Conservation (phyloP, 495 filamentous ascomycete species). For the Durotheca rogersii region DNA sequence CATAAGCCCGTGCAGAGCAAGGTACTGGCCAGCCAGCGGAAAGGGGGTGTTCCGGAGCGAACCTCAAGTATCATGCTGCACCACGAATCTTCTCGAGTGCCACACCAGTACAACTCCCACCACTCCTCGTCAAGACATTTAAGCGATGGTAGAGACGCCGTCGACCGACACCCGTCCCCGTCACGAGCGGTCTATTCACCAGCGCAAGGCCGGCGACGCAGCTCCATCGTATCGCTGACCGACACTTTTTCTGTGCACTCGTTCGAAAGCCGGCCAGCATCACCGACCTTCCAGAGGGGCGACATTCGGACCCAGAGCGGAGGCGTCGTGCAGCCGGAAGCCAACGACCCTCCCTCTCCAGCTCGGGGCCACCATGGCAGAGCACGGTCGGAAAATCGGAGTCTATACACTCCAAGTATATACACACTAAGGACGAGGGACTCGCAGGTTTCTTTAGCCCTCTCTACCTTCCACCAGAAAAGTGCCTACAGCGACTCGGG, state of each 20-base stretch:
- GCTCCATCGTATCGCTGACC: constrained; percentile 59
- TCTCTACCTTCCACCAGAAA: constrained; percentile 53
- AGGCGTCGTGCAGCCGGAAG: constrained; percentile 49
- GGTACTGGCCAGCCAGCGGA: constrained; percentile 4
- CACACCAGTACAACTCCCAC: constrained; percentile 41
- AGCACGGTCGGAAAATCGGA: constrained; percentile 38
- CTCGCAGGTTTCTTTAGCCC: constrained; percentile 63
- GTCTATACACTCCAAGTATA: constrained; percentile 56
- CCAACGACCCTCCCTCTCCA: constrained; percentile 35
- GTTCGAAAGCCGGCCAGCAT: constrained; percentile 49
- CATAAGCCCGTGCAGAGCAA: constrained; percentile 18
- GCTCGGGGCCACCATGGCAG: constrained; percentile 30
- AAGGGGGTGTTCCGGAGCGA: constrained; percentile 22
- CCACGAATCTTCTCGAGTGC: constrained; percentile 43
- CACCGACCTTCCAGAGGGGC: constrained; percentile 47
- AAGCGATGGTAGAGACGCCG: constrained; percentile 6
- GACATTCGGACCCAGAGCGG: constrained; percentile 52
- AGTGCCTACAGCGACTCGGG: constrained; percentile 59
- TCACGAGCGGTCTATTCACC: constrained; percentile 52
- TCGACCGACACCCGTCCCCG: constrained; percentile 28
- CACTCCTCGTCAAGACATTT: constrained; percentile 39
- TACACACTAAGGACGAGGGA: constrained; percentile 67
- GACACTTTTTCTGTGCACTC: constrained; percentile 60
- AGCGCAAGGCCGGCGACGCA: constrained; percentile 54
- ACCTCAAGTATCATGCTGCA: constrained; percentile 23